A percentile compares a stretch with the other conserved stretches of the same genome.
Conservation (phyloP, 192 early-diverging fungal genomes). For the Neocallimastix lanati region DNA sequence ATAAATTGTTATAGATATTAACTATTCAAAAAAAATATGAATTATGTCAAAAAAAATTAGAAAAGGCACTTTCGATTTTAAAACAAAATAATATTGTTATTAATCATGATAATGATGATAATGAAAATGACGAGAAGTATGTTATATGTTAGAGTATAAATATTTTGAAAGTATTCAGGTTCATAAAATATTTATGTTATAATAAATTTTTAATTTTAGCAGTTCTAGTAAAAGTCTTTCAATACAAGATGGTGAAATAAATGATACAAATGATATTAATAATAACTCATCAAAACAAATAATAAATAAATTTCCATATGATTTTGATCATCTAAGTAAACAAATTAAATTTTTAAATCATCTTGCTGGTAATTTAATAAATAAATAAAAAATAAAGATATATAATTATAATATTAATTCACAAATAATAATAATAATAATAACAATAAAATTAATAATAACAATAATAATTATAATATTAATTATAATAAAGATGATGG, state of each 20-base stretch:
- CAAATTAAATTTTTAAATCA: neutral
- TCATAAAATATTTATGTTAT: too few relatives aligned
- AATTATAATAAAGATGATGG: neutral
- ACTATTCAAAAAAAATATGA: neutral
- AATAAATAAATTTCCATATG: neutral
- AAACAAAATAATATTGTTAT: neutral
- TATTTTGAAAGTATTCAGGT: too few relatives aligned
- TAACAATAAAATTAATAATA: too few relatives aligned
- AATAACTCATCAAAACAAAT: too few relatives aligned
- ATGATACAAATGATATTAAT: too few relatives aligned
- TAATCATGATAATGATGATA: neutral
- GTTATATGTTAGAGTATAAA: too few relatives aligned
- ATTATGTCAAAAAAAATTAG: neutral
- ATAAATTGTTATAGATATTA: neutral
- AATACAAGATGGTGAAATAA: neutral
- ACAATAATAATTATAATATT: neutral
- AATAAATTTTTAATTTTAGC: neutral
- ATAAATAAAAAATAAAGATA: too few relatives aligned
- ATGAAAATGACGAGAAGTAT: too few relatives aligned
- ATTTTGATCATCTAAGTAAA: neutral
- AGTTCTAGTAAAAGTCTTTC: neutral
- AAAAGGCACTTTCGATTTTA: neutral
- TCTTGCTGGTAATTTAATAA: neutral
- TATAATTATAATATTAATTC: too few relatives aligned
- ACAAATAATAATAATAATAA: too few relatives aligned